Conservation (phyloP, 768 basidiomycete species). For the Kondoa subrosea region DNA sequence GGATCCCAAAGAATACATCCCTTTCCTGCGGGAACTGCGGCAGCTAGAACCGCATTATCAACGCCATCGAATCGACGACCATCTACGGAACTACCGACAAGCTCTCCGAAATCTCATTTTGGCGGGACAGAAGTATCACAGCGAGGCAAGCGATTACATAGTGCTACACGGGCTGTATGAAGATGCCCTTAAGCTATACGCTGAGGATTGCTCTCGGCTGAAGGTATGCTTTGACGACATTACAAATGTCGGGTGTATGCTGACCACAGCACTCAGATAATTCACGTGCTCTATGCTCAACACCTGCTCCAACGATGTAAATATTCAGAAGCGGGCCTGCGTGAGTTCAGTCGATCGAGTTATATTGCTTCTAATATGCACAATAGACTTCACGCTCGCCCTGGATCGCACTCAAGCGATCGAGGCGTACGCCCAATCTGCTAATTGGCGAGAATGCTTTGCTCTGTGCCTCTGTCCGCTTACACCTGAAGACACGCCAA, state of each 20-base stretch:
- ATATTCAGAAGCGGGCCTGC: constrained; percentile 63
- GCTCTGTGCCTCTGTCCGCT: background rate
- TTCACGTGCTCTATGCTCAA: constrained; percentile 25
- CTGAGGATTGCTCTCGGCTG: constrained; percentile 42
- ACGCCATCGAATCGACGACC: constrained; percentile 77
- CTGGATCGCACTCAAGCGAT: constrained; percentile 53
- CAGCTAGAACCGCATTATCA: constrained; percentile 66
- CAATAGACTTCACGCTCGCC: constrained; percentile 53
- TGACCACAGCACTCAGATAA: constrained; percentile 7
- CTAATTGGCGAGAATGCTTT: constrained; percentile 51
- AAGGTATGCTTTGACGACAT: constrained; percentile 4
- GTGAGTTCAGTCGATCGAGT: constrained; percentile 35
- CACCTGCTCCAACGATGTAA: constrained; percentile 62
- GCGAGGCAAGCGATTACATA: constrained; percentile 62
- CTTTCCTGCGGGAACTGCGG: constrained; percentile 80
- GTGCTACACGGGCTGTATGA: constrained; percentile 61
- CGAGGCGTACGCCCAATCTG: constrained; percentile 66
- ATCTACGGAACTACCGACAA: constrained; percentile 56
- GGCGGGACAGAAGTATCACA: constrained; percentile 59
- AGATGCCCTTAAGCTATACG: constrained; percentile 59
- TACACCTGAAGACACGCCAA: background rate
- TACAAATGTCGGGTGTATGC: background rate
- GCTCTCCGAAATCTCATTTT: constrained; percentile 58
- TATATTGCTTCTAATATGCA: constrained; percentile 1
- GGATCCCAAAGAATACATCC: constrained; percentile 96